Base-by-base conservation (phyloP, 306 rosid species). In the Trifolium dubium region DNA sequence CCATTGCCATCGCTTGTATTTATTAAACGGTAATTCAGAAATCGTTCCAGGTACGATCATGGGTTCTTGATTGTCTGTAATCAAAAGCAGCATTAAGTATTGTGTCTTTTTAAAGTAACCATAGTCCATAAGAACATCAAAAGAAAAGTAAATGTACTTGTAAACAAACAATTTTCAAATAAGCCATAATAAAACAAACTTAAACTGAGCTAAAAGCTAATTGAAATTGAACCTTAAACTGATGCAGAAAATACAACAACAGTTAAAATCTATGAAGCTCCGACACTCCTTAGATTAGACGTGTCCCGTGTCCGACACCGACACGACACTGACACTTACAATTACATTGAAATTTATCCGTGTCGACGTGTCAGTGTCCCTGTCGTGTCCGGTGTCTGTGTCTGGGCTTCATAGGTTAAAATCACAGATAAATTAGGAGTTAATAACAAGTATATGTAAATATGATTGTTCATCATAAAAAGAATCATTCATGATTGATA, bases 1-100 rank as follows among this genome's bases (percentile, higher is more conserved):
- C 98, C 98, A 91, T 64, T 89, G 94, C 88, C 91, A 89, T 56
- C 83, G 87, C 75, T 86, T 80, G 53, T 89, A 88, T 56, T 84
- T 83, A 10, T 75, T 62, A 28, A 82, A 69, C 10, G 83, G 82
- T 1, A 86, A 47, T 51, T 72, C 80, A 37, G 75, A 64, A 3
- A 79, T 60, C 40, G 81, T 61, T 71, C 10, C 87, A 64, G 62
- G 70, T 54, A 44, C 13, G 32, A 87, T 78, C 76, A 85, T 76
- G 0, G 88, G 80, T 72, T 89, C 92, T 72, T 82, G 92, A 60
- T 79, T 83, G 67, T 81, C 98, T 93, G 86, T 4, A 72, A 76
- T 73, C 12, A 8, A 49, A 64, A 10, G 70, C 40, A 29, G 39
- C 69, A 65, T 59, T 4, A 41, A 64, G 35, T 43, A 46, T n/a